Conservation (phyloP, 163 green algal species). For the Coccomyxa subellipsoidea region DNA sequence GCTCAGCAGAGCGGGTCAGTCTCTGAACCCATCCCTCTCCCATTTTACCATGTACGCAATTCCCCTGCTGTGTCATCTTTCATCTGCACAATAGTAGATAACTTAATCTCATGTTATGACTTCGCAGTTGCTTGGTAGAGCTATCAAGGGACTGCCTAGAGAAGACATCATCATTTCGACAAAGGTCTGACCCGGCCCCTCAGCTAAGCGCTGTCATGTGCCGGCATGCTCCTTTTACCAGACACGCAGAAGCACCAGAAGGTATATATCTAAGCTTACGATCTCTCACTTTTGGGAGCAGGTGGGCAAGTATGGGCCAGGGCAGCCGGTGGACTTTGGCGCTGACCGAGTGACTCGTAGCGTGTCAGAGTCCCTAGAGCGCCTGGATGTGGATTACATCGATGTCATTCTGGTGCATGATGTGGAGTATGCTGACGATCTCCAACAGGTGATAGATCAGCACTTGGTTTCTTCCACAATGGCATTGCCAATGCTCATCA, state of each 20-base stretch:
- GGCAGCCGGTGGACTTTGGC: conserved; percentile 25
- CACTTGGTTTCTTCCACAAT: too few relatives aligned
- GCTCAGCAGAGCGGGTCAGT: conserved; percentile 22
- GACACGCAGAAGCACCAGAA: not conserved
- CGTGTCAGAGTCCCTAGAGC: conserved; percentile 72
- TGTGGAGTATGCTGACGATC: conserved; percentile 82
- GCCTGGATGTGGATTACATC: conserved; percentile 78
- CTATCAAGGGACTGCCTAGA: conserved; percentile 71
- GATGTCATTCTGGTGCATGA: conserved; percentile 95
- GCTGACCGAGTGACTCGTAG: conserved; percentile 62
- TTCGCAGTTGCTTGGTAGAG: conserved; percentile 72
- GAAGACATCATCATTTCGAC: conserved; percentile 81
- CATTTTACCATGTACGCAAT: not conserved
- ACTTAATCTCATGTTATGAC: not conserved
- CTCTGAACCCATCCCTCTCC: not conserved
- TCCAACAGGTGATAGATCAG: conserved; percentile 73
- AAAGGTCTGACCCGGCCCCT: conserved; percentile 88
- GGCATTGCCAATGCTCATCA: too few relatives aligned
- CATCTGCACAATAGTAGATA: too few relatives aligned
- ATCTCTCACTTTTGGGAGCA: too few relatives aligned
- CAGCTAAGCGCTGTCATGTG: too few relatives aligned
- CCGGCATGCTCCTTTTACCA: too few relatives aligned
- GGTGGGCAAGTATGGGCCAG: conserved; percentile 19
- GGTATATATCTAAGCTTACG: not conserved
- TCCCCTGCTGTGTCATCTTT: too few relatives aligned